Evolutionary conservation across 495 filamentous ascomycete species (phyloP).

Genomic region (Annulohypoxylon stygium): DNA sequence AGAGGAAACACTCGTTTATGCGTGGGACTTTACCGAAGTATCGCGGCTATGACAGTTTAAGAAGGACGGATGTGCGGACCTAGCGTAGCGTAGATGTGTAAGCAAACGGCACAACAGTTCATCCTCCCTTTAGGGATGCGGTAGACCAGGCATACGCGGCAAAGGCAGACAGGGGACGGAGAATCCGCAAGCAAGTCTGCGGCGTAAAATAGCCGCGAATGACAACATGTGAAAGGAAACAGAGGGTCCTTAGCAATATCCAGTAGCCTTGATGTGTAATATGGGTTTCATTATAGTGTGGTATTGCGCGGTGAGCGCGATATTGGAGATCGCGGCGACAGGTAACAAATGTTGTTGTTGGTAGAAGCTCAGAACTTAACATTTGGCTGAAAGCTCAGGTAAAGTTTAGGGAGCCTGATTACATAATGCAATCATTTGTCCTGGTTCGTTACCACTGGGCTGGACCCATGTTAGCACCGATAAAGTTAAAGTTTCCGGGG

Average conservation of each 20-base stretch:
- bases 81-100: conserved; percentile 4
- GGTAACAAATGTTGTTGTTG: conserved; percentile 1
- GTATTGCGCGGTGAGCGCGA: neutral
- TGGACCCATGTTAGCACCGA: conserved; percentile 21
- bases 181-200: conserved; percentile 3
- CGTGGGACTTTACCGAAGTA: neutral
- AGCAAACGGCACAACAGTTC: conserved; percentile 8
- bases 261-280: neutral
- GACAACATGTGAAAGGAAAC: conserved; percentile 5
- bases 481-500: conserved; percentile 12
- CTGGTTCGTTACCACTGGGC: conserved; percentile 23
- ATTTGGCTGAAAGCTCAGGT: neutral
- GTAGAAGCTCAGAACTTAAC: neutral
- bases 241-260: neutral
- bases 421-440: neutral
- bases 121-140: neutral
- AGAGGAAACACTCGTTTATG: conserved; percentile 4
- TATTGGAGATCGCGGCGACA: neutral
- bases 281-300: neutral
- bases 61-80: neutral
- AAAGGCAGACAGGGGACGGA: conserved; percentile 5
- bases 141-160: conserved; percentile 3
- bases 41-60: conserved; percentile 2
- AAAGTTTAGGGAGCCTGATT: neutral
- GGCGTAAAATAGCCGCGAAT: conserved; percentile 7